phyloP scores from a whole-genome alignment of 2,329 filamentous ascomycete species.

The Phialophora expanda region DNA sequence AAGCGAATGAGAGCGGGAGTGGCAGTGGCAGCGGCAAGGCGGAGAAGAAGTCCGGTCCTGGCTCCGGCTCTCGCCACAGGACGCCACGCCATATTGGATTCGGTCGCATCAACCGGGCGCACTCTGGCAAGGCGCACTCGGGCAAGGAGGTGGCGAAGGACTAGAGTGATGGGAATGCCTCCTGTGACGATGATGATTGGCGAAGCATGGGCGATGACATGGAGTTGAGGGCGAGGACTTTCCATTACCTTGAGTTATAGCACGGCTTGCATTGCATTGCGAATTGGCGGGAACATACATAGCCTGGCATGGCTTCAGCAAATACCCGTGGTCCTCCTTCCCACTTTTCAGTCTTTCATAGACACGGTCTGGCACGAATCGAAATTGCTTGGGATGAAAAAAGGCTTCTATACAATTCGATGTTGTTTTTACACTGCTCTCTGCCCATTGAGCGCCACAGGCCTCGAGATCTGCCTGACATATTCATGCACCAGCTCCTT shows the following conservation, averaged over 20 bases:
- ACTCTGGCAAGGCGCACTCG: too few relatives aligned
- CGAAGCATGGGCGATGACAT: neutral
- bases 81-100: neutral
- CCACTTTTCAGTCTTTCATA: conserved; percentile 1
- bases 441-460: conserved; percentile 15
- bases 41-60: conserved; percentile 2
- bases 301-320: neutral
- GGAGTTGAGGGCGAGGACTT: neutral
- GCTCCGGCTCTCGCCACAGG: neutral
- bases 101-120: neutral
- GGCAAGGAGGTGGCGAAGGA: neutral
- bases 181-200: neutral
- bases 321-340: conserved; percentile 5
- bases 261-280: neutral
- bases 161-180: neutral
- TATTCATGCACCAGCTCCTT: conserved; percentile 35
- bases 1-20: neutral
- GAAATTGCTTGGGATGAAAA: neutral
- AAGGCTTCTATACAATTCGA: neutral
- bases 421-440: conserved; percentile 24
- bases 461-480: conserved; percentile 19
- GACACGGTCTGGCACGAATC: neutral
- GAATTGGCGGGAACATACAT: neutral
- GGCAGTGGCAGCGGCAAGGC: neutral
- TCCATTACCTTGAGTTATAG: neutral